These are phyloP conservation scores for Geranium rotundifolium DNA, from an alignment of 345 rosid genomes.

Conservation along the genomic window DNA sequence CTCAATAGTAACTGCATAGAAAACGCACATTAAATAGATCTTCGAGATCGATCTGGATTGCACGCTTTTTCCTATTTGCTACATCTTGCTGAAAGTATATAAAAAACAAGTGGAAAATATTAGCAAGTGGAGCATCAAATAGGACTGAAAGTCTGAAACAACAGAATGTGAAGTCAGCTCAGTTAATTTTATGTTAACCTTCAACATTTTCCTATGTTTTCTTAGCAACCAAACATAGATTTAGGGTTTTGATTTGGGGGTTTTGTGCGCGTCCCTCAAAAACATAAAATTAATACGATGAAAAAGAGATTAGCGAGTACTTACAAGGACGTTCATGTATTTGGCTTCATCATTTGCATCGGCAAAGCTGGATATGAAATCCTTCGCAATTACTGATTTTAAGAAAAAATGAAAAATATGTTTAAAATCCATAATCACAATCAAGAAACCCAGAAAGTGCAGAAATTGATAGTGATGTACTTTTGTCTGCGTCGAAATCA, in stretches of 20 bases:
- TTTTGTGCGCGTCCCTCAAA: no score
- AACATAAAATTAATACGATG: not conserved
- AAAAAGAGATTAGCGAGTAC: constrained; percentile 9
- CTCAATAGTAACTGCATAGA: not conserved
- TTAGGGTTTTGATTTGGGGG: constrained; percentile 5
- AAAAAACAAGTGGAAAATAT: not conserved
- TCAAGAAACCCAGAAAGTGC: not conserved
- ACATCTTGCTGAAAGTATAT: constrained; percentile 64
- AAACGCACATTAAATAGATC: constrained; percentile 62
- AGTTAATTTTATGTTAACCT: not conserved
- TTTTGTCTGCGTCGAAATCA: constrained; percentile 50
- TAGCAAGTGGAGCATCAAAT: not conserved
- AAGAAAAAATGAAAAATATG: not conserved
- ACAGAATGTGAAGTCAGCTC: not conserved
- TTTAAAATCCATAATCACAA: not conserved
- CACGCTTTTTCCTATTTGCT: constrained; percentile 62
- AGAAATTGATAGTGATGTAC: constrained; percentile 14
- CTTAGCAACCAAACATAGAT: not conserved
- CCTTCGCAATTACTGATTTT: constrained; percentile 53
- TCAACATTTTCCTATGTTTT: not conserved
- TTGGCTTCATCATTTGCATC: constrained; percentile 63
- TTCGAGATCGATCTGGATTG: constrained; percentile 68
- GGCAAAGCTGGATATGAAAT: constrained; percentile 59
- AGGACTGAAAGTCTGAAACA: no score
- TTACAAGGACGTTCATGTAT: constrained; percentile 73